phyloP scores from a whole-genome alignment of 2,329 filamentous ascomycete genomes.

The Verticillium nonalfalfae region DNA sequence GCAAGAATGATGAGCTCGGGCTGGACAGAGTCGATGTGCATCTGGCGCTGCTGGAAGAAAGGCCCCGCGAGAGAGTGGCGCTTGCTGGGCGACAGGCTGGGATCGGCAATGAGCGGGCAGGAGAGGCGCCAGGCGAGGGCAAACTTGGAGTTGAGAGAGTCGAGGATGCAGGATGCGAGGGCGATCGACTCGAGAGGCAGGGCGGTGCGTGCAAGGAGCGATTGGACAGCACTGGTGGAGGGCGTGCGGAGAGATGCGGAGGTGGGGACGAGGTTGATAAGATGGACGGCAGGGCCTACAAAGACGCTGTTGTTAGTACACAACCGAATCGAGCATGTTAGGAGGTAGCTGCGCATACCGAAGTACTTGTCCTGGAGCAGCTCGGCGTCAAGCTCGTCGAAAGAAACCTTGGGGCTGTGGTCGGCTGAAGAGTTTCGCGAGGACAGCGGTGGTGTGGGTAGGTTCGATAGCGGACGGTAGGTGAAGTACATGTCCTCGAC shows the following conservation, averaged over 20 bases:
- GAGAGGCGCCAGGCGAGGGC: conserved; percentile 55
- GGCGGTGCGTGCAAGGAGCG: conserved; percentile 50
- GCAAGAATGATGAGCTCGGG: conserved; percentile 59
- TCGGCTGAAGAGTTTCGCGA: conserved; percentile 34
- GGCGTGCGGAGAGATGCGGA: conserved; percentile 53
- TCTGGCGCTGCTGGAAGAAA: conserved; percentile 24
- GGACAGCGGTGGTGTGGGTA: conserved; percentile 60
- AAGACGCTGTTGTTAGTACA: conserved; percentile 7
- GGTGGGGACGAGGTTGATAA: conserved; percentile 60
- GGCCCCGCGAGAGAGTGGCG: conserved; percentile 42
- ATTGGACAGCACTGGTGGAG: conserved; percentile 53
- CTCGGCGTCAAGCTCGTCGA: conserved; percentile 33
- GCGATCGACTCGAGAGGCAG: conserved; percentile 57
- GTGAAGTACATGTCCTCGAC: conserved; percentile 52
- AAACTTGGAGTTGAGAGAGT: conserved; percentile 57
- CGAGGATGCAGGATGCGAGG: conserved; percentile 60
- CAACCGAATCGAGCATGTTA: not conserved
- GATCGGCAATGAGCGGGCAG: conserved; percentile 39
- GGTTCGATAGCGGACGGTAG: conserved; percentile 61
- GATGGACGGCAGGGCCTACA: conserved; percentile 57
- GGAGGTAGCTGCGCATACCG: conserved; percentile 21
- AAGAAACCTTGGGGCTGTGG: conserved; percentile 33
- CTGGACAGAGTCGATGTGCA: conserved; percentile 54
- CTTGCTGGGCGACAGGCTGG: conserved; percentile 23
- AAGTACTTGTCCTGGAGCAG: conserved; percentile 29